A percentile compares a stretch with the other conserved stretches of the same genome.
Evolutionary conservation across 148 eudicot genomes (phyloP).

Genomic region (Selenicereus undatus): DNA sequence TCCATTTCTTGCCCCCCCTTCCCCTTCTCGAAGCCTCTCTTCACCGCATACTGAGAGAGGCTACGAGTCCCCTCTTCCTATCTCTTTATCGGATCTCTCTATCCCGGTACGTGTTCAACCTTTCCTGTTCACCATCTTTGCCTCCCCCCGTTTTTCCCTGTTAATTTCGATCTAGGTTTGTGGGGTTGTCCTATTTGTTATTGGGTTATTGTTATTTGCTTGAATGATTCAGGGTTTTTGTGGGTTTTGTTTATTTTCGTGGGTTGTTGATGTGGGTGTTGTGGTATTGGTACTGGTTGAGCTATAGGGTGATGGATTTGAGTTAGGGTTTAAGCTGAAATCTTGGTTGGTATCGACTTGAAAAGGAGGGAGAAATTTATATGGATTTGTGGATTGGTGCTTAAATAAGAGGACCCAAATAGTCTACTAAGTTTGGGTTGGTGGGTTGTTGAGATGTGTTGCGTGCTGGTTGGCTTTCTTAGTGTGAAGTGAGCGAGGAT

Average conservation of each 20-base stretch:
- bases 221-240: neutral
- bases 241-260: neutral
- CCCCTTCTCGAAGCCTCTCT: slow-evolving; percentile 27
- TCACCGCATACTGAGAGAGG: slow-evolving; percentile 13
- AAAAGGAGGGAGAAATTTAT: neutral
- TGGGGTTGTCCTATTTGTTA: neutral
- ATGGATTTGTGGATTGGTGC: neutral
- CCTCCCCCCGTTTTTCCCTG: neutral
- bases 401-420: neutral
- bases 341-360: neutral
- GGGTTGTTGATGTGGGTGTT: neutral
- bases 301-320: neutral
- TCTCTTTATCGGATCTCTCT: slow-evolving; percentile 18
- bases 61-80: neutral
- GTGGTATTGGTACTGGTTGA: neutral
- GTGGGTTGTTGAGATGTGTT: neutral
- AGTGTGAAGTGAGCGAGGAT: neutral
- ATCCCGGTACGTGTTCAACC: neutral
- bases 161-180: slow-evolving; percentile 2
- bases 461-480: too few species aligned
- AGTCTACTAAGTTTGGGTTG: neutral
- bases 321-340: slow-evolving; percentile 16
- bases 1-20: neutral
- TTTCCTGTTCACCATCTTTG: neutral
- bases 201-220: neutral